phyloP scores from a whole-genome alignment of 371 early-diverging fungal species.

The Syncephalastrum racemosum region DNA sequence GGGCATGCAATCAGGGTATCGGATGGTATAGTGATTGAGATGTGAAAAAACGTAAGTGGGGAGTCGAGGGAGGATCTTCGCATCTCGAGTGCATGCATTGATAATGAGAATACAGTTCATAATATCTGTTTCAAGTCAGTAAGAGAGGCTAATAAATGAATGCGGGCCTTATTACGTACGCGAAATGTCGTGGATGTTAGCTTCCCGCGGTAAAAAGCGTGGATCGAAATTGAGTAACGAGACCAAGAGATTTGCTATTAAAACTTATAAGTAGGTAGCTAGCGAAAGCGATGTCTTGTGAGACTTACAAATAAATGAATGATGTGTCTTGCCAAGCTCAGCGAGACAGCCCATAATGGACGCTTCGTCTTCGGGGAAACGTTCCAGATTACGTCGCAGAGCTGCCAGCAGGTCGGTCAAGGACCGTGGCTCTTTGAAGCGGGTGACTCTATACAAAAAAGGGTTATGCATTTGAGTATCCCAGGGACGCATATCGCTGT shows the following conservation, averaged over 20 bases:
- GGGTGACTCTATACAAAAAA: slow-evolving; percentile 17
- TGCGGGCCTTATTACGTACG: slow-evolving; percentile 36
- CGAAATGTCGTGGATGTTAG: slow-evolving; percentile 60
- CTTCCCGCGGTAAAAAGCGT: slow-evolving; percentile 68
- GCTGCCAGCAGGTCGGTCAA: slow-evolving; percentile 49
- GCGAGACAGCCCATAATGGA: slow-evolving; percentile 67
- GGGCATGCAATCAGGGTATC: slow-evolving; percentile 67
- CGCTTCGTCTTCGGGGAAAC: slow-evolving; percentile 67
- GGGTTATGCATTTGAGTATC: neutral
- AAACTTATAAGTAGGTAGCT: no score
- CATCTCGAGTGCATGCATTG: slow-evolving; percentile 59
- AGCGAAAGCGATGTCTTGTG: neutral
- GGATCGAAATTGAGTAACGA: slow-evolving; percentile 62
- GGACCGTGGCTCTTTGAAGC: slow-evolving; percentile 32
- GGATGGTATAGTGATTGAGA: slow-evolving; percentile 69
- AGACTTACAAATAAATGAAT: slow-evolving; percentile 53
- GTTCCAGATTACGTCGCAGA: slow-evolving; percentile 57
- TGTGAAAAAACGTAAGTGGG: slow-evolving; percentile 74
- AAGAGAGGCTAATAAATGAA: neutral
- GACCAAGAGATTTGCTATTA: slow-evolving; percentile 6
- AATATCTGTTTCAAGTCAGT: slow-evolving; percentile 45
- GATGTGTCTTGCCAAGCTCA: slow-evolving; percentile 63
- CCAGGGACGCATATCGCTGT: neutral
- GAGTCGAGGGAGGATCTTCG: slow-evolving; percentile 49
- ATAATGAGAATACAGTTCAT: slow-evolving; percentile 69